Conservation (phyloP, 441 rosid species). For the Aleurites moluccanus region DNA sequence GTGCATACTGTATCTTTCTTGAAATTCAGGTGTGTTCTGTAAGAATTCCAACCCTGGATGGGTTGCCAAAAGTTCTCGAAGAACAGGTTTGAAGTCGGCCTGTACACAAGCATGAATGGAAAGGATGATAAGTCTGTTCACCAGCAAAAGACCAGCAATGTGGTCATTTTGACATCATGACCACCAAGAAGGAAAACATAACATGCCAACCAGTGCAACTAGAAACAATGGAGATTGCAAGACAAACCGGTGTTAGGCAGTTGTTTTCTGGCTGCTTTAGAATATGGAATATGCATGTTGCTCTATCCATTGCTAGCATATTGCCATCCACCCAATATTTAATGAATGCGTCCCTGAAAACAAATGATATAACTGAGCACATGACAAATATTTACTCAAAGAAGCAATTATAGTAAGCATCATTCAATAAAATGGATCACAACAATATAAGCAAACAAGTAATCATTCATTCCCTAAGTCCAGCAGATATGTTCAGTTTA, state of each 20-base stretch:
- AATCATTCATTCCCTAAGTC: neutral
- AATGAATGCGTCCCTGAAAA: conserved; percentile 72
- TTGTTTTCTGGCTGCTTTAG: conserved; percentile 70
- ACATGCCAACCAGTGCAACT: neutral
- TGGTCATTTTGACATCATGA: conserved; percentile 10
- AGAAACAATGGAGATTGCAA: conserved; percentile 5
- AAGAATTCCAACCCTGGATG: conserved; percentile 97
- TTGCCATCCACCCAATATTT: conserved; percentile 81
- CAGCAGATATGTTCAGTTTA: neutral
- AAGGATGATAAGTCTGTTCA: neutral
- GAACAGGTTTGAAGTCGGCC: conserved; percentile 87
- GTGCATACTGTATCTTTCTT: conserved; percentile 93
- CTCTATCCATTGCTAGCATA: conserved; percentile 78
- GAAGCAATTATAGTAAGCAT: neutral
- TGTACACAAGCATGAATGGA: conserved; percentile 32
- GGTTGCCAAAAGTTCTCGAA: conserved; percentile 83
- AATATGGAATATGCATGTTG: conserved; percentile 72
- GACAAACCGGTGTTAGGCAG: conserved; percentile 68
- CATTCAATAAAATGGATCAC: conserved; percentile 2
- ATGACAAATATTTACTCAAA: conserved; percentile 5
- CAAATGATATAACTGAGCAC: conserved; percentile 10
- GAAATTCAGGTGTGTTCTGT: conserved; percentile 94
- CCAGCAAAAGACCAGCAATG: conserved; percentile 14
- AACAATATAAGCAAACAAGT: conserved; percentile 15
- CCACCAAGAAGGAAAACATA: conserved; percentile 9